Conservation (phyloP, 1,284 basidiomycete genomes). For the Sphagnurus paluster region DNA sequence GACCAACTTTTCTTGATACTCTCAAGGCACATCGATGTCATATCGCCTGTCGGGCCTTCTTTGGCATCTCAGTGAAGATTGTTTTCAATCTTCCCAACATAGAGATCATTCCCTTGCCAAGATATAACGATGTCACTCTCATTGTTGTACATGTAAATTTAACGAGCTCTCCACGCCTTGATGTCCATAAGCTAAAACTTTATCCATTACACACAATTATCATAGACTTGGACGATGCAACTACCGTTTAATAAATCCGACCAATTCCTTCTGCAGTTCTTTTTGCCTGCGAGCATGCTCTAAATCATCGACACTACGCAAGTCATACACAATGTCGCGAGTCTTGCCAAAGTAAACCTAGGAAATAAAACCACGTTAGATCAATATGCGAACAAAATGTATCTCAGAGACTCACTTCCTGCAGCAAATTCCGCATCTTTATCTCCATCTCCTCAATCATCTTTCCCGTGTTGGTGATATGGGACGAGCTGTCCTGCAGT, state of each 20-base stretch:
- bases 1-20: neutral
- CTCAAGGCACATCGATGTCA: neutral
- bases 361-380: neutral
- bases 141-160: no score
- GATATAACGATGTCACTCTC: no score
- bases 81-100: no score
- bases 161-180: no score
- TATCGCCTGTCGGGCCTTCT: no score
- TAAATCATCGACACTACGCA: conserved; percentile 86
- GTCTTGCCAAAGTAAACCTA: conserved; percentile 99
- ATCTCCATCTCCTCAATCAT: conserved; percentile 99
- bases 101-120: no score
- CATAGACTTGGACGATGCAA: neutral
- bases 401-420: conserved; percentile 56
- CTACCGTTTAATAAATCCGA: conserved; percentile 82
- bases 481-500: conserved; percentile 75
- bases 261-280: conserved; percentile 91
- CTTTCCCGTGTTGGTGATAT: conserved; percentile 90
- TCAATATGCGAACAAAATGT: conserved; percentile 1
- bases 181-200: no score
- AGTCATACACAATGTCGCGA: conserved; percentile 89
- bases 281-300: conserved; percentile 82
- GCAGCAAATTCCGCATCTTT: conserved; percentile 95
- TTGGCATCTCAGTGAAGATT: no score
- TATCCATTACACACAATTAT: no score